Evolutionary conservation across 257 asterid species (phyloP).

Genomic region (Prunella vulgaris): DNA sequence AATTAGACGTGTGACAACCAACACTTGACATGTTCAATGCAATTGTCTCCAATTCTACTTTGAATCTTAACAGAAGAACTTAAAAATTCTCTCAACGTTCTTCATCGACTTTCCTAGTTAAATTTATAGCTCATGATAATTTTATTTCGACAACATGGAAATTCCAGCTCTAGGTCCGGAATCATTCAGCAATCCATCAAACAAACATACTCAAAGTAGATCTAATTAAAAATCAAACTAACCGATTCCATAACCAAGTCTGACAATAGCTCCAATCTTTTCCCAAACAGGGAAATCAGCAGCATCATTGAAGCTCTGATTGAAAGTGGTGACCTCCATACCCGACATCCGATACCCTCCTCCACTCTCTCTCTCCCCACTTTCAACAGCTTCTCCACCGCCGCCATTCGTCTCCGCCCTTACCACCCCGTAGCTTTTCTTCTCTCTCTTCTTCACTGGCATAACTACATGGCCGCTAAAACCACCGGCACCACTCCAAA

Average conservation of each 20-base stretch:
- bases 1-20: no score
- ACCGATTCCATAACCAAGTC: slow-evolving; percentile 98
- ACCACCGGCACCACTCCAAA: slow-evolving; percentile 30
- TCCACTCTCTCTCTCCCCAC: slow-evolving; percentile 30
- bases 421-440: slow-evolving; percentile 22
- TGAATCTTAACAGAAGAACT: background rate
- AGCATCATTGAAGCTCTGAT: slow-evolving; percentile 61
- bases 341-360: slow-evolving; percentile 47
- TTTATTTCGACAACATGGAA: background rate
- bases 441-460: slow-evolving; percentile 28
- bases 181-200: background rate
- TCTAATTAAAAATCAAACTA: slow-evolving; percentile 21
- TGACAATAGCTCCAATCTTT: slow-evolving; percentile 84
- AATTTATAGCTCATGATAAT: background rate
- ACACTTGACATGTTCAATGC: background rate
- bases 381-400: slow-evolving; percentile 37
- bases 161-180: background rate
- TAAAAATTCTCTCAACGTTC: background rate
- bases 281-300: slow-evolving; percentile 94
- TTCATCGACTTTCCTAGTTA: background rate
- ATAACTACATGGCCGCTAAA: slow-evolving; percentile 17
- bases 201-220: background rate
- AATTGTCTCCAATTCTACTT: background rate
- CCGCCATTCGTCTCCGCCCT: slow-evolving; percentile 42
- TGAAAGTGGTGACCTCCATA: slow-evolving; percentile 86